Evolutionary conservation across 2,329 filamentous ascomycete genomes (phyloP).

Genomic region (Neurospora sp.): DNA sequence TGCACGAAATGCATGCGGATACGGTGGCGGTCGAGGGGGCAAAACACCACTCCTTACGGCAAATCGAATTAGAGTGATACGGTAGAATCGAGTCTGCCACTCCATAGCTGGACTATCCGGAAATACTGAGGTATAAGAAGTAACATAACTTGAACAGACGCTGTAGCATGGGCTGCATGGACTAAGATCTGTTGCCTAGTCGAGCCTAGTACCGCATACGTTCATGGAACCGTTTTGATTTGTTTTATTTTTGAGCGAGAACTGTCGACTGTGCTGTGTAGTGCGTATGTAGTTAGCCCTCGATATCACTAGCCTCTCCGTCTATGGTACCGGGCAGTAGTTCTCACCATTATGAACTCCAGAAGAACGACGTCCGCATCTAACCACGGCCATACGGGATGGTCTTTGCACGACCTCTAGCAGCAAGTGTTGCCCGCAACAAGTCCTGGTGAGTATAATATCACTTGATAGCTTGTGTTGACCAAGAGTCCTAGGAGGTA

Average conservation of each 20-base stretch:
- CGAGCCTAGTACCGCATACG: neutral
- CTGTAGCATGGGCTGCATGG: neutral
- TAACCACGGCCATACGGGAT: neutral
- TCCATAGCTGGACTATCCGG: neutral
- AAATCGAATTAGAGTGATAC: neutral
- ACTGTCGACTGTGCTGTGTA: neutral
- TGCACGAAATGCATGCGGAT: slow-evolving; percentile 10
- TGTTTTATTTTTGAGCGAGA: neutral
- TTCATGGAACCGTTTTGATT: neutral
- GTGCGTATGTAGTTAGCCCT: neutral
- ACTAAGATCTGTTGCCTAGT: neutral
- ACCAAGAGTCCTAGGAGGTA: neutral
- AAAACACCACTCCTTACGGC: neutral
- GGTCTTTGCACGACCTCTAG: neutral
- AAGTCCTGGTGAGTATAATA: neutral
- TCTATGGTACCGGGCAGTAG: neutral
- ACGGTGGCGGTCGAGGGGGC: slow-evolving; percentile 9
- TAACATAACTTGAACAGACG: neutral
- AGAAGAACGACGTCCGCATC: neutral
- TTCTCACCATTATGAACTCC: neutral
- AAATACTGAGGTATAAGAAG: neutral
- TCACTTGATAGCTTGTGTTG: neutral
- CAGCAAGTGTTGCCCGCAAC: neutral
- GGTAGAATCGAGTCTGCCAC: neutral
- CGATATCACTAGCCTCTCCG: neutral